These are phyloP conservation scores for Xylaria sp. DNA, from an alignment of 2,329 filamentous ascomycete genomes.

Conservation along the genomic window DNA sequence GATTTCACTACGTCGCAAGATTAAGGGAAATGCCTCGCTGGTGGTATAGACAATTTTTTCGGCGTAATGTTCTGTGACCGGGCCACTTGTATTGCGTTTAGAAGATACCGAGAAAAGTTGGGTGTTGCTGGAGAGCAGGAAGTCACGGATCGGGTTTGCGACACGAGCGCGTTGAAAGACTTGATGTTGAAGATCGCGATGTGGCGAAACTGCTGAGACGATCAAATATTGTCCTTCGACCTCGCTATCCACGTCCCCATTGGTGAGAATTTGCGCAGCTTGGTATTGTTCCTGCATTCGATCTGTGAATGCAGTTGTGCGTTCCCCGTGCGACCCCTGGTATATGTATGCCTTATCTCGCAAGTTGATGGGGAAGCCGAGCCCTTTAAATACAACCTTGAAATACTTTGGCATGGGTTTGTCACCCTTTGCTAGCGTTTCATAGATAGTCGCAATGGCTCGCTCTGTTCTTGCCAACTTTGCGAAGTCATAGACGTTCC, in stretches of 20 bases:
- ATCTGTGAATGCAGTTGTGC: conserved; percentile 84
- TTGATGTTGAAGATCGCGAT: conserved; percentile 83
- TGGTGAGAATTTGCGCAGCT: conserved; percentile 80
- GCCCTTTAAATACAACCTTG: conserved; percentile 86
- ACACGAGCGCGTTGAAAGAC: conserved; percentile 91
- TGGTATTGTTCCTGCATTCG: conserved; percentile 93
- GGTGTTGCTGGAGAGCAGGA: conserved; percentile 78
- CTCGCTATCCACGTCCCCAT: conserved; percentile 75
- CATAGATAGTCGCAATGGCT: conserved; percentile 92
- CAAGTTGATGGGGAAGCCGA: conserved; percentile 83
- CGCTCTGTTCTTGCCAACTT: conserved; percentile 90
- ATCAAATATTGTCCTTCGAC: conserved; percentile 92
- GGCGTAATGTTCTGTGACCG: conserved; percentile 77
- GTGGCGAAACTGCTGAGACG: conserved; percentile 80
- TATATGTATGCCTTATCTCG: conserved; percentile 94
- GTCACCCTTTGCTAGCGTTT: conserved; percentile 84
- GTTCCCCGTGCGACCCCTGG: conserved; percentile 81
- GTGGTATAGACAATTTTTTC: conserved; percentile 89
- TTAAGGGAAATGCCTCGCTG: conserved; percentile 88
- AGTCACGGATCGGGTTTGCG: conserved; percentile 84
- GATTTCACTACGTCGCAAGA: conserved; percentile 87
- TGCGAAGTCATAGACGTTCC: conserved; percentile 86
- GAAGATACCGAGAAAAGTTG: conserved; percentile 80
- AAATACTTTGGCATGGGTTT: conserved; percentile 86
- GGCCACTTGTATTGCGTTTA: conserved; percentile 74